phyloP scores from a whole-genome alignment of 306 rosid species.

The Pyrus betulifolia region DNA sequence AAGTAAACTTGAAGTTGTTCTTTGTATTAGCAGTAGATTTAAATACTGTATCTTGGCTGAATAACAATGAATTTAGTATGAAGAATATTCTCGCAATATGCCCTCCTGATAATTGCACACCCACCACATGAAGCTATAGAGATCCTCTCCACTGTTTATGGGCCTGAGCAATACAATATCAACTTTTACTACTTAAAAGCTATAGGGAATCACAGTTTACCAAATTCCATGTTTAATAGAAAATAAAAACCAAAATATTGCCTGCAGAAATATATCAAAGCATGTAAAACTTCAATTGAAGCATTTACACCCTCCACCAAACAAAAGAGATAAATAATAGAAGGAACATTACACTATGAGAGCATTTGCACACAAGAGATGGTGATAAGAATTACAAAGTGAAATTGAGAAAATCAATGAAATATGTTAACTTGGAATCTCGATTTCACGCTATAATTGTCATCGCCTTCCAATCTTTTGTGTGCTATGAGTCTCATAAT shows the following conservation, averaged over 20 bases:
- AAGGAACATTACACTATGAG: constrained; percentile 30
- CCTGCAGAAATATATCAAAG: constrained; percentile 11
- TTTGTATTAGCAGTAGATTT: not conserved
- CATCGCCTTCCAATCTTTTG: constrained; percentile 67
- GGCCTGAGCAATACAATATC: constrained; percentile 29
- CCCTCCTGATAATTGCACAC: constrained; percentile 24
- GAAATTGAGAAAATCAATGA: constrained; percentile 46
- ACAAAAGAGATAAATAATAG: constrained; percentile 7
- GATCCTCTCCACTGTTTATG: constrained; percentile 20
- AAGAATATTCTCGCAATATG: constrained; percentile 19
- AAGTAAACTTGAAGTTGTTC: not conserved
- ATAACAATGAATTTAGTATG: constrained; percentile 9
- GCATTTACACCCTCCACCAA: constrained; percentile 19
- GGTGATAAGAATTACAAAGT: constrained; percentile 50
- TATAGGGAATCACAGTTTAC: constrained; percentile 13
- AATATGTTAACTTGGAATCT: constrained; percentile 42
- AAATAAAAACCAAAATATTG: constrained; percentile 8
- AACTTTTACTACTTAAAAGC: constrained; percentile 15
- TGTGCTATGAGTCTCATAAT: constrained; percentile 64
- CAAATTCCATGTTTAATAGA: constrained; percentile 13
- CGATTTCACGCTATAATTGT: constrained; percentile 53
- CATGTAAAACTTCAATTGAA: not conserved
- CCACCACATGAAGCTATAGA: constrained; percentile 23
- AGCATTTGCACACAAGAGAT: constrained; percentile 50
- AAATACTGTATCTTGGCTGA: not conserved